These are phyloP conservation scores for Cutaneotrichosporon sp. DNA, from an alignment of 1,284 basidiomycete genomes.

Conservation along the genomic window DNA sequence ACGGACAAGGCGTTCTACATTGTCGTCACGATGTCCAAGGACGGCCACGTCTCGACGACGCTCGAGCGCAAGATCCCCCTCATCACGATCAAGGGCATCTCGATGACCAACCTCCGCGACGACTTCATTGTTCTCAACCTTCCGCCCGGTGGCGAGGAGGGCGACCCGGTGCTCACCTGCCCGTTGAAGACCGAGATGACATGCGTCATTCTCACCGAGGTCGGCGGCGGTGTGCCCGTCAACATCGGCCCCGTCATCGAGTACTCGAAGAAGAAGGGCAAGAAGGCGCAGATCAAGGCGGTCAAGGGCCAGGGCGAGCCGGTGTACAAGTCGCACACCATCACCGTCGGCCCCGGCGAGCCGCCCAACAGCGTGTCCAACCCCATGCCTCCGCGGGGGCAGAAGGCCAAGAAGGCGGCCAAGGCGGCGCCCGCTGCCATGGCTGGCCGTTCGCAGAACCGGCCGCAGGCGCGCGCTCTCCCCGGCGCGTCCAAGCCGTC, in stretches of 20 bases:
- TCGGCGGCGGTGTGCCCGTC: slow-evolving; percentile 74
- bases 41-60: slow-evolving; percentile 64
- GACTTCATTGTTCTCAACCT: slow-evolving; percentile 91
- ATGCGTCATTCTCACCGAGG: slow-evolving; percentile 77
- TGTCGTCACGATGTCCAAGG: slow-evolving; percentile 68
- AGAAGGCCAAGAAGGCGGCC: slow-evolving; percentile 54
- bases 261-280: slow-evolving; percentile 97
- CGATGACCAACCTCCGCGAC: slow-evolving; percentile 85
- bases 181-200: slow-evolving; percentile 96
- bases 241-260: slow-evolving; percentile 77
- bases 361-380: slow-evolving; percentile 75
- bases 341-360: slow-evolving; percentile 87
- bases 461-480: slow-evolving; percentile 48
- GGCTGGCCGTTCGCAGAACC: slow-evolving; percentile 35
- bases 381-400: slow-evolving; percentile 83
- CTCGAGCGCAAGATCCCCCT: slow-evolving; percentile 89
- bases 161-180: slow-evolving; percentile 90
- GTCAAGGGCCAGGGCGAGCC: slow-evolving; percentile 90
- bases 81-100: slow-evolving; percentile 79
- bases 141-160: slow-evolving; percentile 71
- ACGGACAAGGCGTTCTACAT: slow-evolving; percentile 89
- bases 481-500: slow-evolving; percentile 53
- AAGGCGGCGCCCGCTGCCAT: slow-evolving; percentile 46
- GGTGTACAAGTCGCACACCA: slow-evolving; percentile 89
- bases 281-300: slow-evolving; percentile 84